Evolutionary conservation across 1,284 basidiomycete genomes (phyloP), one percentile per base, ranked within the genome.

Genomic region (Sphaerobolus stellatus): DNA sequence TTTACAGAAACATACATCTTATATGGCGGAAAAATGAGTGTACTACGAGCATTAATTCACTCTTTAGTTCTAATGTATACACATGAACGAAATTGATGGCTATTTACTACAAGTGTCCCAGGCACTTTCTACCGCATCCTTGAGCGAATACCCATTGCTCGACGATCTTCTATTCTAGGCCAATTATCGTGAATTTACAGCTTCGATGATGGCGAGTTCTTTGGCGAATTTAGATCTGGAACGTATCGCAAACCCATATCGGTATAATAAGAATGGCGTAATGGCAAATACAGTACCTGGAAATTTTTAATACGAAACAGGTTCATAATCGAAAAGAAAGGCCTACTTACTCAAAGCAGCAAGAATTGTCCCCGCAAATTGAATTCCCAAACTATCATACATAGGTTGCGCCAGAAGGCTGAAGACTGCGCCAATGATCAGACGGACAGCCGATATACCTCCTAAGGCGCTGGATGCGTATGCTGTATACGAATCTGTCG

Each of bases 191-290:
- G n/a, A n/a, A n/a, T 29, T 31, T 18, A 28, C 7, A 6, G 25
- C 20, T 8, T 45, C 40, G 24, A 53, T 25, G 30, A 18, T 22
- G 22, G 51, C 51, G 16, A 53, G 41, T 33, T 47, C 24, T 31
- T 45, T 36, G 13, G 61, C 58, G 50, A 58, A 57, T 40, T 44
- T 34, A 20, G 80, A 82, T 38, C 68, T 68, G 22, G 61, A 58
- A 20, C 83, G 71, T 45, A 86, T 76, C 31, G 62, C 60, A 0
- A 78, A 64, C 2, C 83, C 83, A 59, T 78, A 86, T 56, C 73
- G 75, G 63, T 80, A 83, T 71, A 86, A 85, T 41, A 86, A 61
- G 71, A 84, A 81, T 3, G 84, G 83, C 29, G 73, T 75, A 0
- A 82, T 82, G 2, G 77, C 72, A 40, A 85, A 46, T 33, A 25